phyloP scores from a whole-genome alignment of 768 basidiomycete species.

The Boletus rex-veris region DNA sequence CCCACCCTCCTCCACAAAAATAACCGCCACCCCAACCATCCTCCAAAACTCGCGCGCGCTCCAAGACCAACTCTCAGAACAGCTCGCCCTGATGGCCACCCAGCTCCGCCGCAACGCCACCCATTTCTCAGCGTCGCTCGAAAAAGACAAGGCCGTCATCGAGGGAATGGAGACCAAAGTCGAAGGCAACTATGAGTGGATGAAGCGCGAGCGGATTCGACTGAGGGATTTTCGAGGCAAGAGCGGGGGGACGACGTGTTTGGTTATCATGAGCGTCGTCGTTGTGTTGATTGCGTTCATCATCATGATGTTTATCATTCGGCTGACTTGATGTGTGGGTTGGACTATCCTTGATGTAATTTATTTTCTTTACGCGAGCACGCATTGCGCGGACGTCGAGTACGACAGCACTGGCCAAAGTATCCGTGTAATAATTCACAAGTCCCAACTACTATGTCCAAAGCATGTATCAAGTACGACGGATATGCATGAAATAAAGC shows the following conservation, averaged over 20 bases:
- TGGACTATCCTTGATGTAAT: background rate
- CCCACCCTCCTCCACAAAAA: conserved; percentile 32
- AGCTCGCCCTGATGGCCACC: conserved; percentile 81
- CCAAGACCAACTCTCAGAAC: conserved; percentile 71
- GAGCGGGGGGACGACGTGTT: conserved; percentile 69
- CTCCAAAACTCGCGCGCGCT: conserved; percentile 56
- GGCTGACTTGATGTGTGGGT: conserved; percentile 43
- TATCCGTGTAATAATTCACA: conserved; percentile 3
- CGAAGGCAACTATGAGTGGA: conserved; percentile 65
- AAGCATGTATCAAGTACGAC: background rate
- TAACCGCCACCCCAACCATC: conserved; percentile 37
- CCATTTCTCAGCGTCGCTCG: conserved; percentile 71
- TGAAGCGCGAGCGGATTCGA: conserved; percentile 61
- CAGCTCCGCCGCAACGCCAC: conserved; percentile 83
- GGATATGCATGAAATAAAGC: conserved; percentile 8
- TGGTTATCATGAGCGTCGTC: conserved; percentile 60
- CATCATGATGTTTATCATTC: conserved; percentile 69
- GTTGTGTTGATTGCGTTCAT: conserved; percentile 68
- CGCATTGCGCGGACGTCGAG: background rate
- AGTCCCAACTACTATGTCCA: conserved; percentile 13
- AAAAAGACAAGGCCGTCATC: conserved; percentile 70
- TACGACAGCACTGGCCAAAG: conserved; percentile 1
- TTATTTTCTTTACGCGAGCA: background rate
- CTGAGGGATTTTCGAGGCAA: conserved; percentile 61
- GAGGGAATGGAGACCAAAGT: conserved; percentile 67